These are phyloP conservation scores for Eucalyptus camaldulensis DNA, from an alignment of 345 rosid species.

Conservation along the genomic window DNA sequence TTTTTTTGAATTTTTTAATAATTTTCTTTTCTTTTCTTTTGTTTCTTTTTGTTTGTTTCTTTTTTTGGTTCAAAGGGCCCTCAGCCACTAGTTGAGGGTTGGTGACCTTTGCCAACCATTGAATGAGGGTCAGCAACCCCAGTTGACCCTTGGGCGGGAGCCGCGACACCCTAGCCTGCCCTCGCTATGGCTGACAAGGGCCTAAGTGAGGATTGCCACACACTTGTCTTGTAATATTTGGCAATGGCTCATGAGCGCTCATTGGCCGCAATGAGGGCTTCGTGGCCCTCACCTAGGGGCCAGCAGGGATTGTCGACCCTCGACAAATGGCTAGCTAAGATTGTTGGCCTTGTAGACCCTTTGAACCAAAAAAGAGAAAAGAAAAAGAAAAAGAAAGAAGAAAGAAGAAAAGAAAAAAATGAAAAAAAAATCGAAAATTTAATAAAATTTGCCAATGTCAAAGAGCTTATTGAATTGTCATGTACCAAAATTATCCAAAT, in stretches of 20 bases:
- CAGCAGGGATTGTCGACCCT: rapidly evolving
- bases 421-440: too few relatives aligned
- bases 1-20: too few relatives aligned
- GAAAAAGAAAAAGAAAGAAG: too few relatives aligned
- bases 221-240: too few relatives aligned
- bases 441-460: too few relatives aligned
- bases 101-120: too few relatives aligned
- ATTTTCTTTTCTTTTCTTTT: too few relatives aligned
- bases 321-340: background rate
- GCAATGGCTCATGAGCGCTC: too few relatives aligned
- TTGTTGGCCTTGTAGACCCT: rapidly evolving
- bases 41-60: too few relatives aligned
- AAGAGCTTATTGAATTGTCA: background rate
- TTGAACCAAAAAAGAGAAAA: background rate
- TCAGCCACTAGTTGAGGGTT: rapidly evolving
- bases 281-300: background rate
- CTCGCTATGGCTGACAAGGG: rapidly evolving
- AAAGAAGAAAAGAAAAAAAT: too few relatives aligned
- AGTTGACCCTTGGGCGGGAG: rapidly evolving
- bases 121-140: too few relatives aligned
- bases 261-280: background rate
- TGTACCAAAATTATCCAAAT: background rate
- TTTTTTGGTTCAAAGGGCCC: background rate
- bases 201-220: too few relatives aligned
- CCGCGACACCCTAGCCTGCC: background rate